Evolutionary conservation across 2,329 filamentous ascomycete genomes (phyloP).

Genomic region (Colletotrichum sp.): DNA sequence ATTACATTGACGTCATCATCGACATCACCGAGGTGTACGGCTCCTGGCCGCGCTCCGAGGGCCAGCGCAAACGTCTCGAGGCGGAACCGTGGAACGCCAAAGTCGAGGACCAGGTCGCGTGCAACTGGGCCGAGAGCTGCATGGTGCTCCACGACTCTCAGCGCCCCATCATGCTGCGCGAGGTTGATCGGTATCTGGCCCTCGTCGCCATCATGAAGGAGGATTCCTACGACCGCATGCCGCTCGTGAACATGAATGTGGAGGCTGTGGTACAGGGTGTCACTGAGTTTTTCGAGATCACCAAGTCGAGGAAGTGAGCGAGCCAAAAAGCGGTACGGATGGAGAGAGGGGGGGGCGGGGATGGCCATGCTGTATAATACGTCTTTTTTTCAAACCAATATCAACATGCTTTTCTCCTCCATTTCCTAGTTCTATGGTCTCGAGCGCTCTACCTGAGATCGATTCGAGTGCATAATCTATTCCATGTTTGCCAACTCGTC

Average conservation of each 20-base stretch:
- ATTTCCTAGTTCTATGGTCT: background rate
- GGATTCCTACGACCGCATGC: constrained; percentile 83
- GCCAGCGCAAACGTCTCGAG: constrained; percentile 62
- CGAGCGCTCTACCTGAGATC: background rate
- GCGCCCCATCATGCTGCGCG: constrained; percentile 70
- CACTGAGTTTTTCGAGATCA: constrained; percentile 79
- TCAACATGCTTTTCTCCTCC: background rate
- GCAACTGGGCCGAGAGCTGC: constrained; percentile 69
- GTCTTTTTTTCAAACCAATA: background rate
- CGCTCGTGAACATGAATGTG: constrained; percentile 86
- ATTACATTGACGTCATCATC: constrained; percentile 98
- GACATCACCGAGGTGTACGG: constrained; percentile 97
- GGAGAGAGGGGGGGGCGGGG: background rate
- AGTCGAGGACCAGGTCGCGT: constrained; percentile 70
- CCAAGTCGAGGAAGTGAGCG: constrained; percentile 55
- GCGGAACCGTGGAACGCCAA: constrained; percentile 65
- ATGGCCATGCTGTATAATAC: background rate
- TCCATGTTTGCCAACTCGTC: constrained; percentile 1
- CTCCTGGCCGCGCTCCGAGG: constrained; percentile 65
- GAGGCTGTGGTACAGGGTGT: constrained; percentile 81
- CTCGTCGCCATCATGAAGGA: constrained; percentile 88
- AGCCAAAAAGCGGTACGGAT: background rate
- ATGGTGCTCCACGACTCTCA: constrained; percentile 70
- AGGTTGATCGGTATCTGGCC: constrained; percentile 77
- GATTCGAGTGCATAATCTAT: background rate